Base-by-base conservation (phyloP, 352 stramenopile genomes). In the Pythium apleroticum region DNA sequence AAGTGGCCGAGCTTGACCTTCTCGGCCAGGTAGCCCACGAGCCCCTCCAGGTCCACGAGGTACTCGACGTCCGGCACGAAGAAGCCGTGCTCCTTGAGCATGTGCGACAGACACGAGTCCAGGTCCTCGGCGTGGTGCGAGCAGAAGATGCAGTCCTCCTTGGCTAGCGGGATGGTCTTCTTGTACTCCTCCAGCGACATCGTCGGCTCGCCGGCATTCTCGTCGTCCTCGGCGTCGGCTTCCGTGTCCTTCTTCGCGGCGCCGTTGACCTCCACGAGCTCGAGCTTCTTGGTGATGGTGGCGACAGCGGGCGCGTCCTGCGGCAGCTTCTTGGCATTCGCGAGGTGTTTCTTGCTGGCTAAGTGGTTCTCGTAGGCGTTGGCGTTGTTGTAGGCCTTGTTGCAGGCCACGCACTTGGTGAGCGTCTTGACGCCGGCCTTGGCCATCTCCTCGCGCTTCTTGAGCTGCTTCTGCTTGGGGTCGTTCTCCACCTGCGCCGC, bases 41-140 rank as follows among this genome's bases (percentile, higher is more conserved):
- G 74, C 0, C 95, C 96, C 65, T 97, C 80, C 12, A 95, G 45
- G 68, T 99, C 94, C 8, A 84, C 71, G 27, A 97, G 68, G 70
- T 93, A 98, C 68, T 98, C 94, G 41, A 90, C 69, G 69, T 99
- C 96, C 6, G 97, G 97, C 41, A 99, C 81, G 75, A 97, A 98
- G 73, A 99, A 99, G 27, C 91, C 95, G 75, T 98, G 97, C 49
- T 90, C 87, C 57, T 91, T 90, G 35, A 94, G 76, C 94, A 99
- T 98, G 71, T 98, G 93, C 31, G 77, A 65, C 46, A 98, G 66
- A 37, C 75, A 90, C 35, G 80, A 57, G 52, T 93, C 81, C 45
- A 96, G 80, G 52, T 90, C 77, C 4, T 63, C 70, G 2, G 82
- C 84, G 53, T 73, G 72, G 57, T 91, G 69, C 50, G 73, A 46